These are phyloP conservation scores for Amanita inopinata DNA, from an alignment of 768 basidiomycete genomes.

Conservation along the genomic window DNA sequence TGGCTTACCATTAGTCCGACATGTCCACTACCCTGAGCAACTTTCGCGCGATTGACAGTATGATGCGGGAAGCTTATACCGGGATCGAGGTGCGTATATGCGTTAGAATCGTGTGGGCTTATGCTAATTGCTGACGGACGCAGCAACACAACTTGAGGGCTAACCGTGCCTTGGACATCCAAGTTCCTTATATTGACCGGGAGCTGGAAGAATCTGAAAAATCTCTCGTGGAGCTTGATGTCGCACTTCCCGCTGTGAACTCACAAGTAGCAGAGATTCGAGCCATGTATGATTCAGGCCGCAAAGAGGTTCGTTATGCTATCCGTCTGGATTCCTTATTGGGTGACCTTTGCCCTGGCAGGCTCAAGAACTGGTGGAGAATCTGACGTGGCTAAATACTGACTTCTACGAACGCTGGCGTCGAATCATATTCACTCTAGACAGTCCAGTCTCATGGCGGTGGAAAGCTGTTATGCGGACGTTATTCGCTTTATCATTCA, in stretches of 20 bases:
- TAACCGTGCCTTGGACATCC: slow-evolving; percentile 43
- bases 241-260: slow-evolving; percentile 52
- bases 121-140: background rate
- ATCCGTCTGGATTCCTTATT: slow-evolving; percentile 4
- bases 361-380: slow-evolving; percentile 57
- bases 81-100: slow-evolving; percentile 39
- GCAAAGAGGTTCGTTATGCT: slow-evolving; percentile 41
- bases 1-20: slow-evolving; percentile 38
- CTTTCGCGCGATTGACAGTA: slow-evolving; percentile 62
- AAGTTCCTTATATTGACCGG: slow-evolving; percentile 52
- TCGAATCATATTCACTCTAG: slow-evolving; percentile 61
- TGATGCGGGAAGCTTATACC: slow-evolving; percentile 53
- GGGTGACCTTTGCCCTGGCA: slow-evolving; percentile 17
- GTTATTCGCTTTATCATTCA: slow-evolving; percentile 46
- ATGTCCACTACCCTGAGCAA: slow-evolving; percentile 66
- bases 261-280: slow-evolving; percentile 53
- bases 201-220: slow-evolving; percentile 54
- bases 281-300: slow-evolving; percentile 62
- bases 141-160: slow-evolving; percentile 54
- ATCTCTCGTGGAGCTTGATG: slow-evolving; percentile 46
- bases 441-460: slow-evolving; percentile 61
- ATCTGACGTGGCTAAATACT: slow-evolving; percentile 69
- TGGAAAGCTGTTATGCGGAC: slow-evolving; percentile 59
- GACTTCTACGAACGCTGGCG: slow-evolving; percentile 72
- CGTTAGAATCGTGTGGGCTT: too few species aligned